Evolutionary conservation across 2,329 filamentous ascomycete species (phyloP), one percentile per base, ranked within the genome.

Genomic region (Epichloe gansuensis): DNA sequence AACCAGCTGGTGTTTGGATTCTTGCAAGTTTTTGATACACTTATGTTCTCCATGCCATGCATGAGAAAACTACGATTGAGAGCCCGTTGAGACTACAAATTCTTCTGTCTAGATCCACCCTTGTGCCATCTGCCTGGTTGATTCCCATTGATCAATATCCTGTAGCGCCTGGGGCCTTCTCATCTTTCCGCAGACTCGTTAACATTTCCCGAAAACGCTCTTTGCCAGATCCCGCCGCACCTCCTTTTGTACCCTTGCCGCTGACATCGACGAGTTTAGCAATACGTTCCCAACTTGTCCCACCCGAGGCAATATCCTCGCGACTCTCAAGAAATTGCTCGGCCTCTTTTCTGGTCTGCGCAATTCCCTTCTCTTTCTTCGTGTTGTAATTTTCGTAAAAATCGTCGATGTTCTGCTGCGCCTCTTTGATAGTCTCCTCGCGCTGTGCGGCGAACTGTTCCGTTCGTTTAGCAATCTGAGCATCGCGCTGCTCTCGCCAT

Each of bases 301-400:
- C 93, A 49, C 93, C 93, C 11, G 88, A 88, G 25, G 89, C 87
- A 40, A 90, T 96, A 67, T 97, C 90, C 67, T 98, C 91, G 55
- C 90, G 82, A 68, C 76, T 89, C 51, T 80, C 84, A 46, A 97
- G 73, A 70, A 97, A 98, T 65, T 95, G 83, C 64, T 97, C 91
- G 6, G 91, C 93, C 61, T 98, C 93, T 68, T 87, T 85, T 62
- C 85, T 82, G 52, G 91, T 93, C 74, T 95, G 88, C 23, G 85
- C 77, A 59, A 96, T 85, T 54, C 80, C 81, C 78, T 97, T 97
- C 68, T 98, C 93, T 68, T 93, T 91, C 74, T 96, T 95, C 69
- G 85, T 84, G 75, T 97, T 97, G 76, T 98, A 98, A 71, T 95
- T 96, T 66, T 96, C 90, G 76, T 98, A 98, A 73, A 97, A 98